Conservation (phyloP, 768 basidiomycete species). For the Mycena crocata region DNA sequence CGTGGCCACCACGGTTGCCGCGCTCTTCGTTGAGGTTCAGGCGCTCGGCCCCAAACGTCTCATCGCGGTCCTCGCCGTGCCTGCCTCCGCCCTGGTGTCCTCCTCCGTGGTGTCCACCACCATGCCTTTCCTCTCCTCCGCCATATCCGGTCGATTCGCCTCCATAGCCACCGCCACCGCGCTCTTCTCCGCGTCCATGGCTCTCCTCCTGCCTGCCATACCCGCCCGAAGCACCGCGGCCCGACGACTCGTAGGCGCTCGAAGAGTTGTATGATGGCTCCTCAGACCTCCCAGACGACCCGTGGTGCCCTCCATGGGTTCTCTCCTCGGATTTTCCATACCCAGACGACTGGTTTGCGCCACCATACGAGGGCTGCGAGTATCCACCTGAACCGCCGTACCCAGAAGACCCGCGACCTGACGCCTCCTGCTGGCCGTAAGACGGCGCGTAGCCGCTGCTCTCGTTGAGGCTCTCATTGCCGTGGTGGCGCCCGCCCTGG, state of each 20-base stretch:
- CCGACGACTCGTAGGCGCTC: constrained; percentile 11
- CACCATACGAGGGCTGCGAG: constrained; percentile 5
- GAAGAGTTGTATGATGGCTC: constrained; percentile 20
- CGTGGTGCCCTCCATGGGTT: constrained; percentile 24
- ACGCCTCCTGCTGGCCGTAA: constrained; percentile 15
- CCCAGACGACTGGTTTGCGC: constrained; percentile 16
- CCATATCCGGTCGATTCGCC: no score
- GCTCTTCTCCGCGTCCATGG: constrained; percentile 2
- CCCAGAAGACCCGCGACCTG: constrained; percentile 9
- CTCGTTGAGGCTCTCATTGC: constrained; percentile 18
- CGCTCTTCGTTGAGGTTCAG: constrained; percentile 53
- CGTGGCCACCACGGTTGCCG: constrained; percentile 43
- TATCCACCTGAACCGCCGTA: constrained; percentile 7
- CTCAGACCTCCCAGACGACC: constrained; percentile 30
- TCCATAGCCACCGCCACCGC: background rate
- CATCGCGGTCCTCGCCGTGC: constrained; percentile 42
- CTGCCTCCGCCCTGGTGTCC: constrained; percentile 15
- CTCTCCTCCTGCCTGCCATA: constrained; percentile 13
- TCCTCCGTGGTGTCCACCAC: background rate
- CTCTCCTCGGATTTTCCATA: constrained; percentile 13
- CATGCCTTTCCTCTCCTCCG: constrained; percentile 10
- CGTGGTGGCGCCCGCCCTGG: constrained; percentile 6
- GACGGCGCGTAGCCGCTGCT: constrained; percentile 15
- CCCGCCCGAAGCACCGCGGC: constrained; percentile 1
- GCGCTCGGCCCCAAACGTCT: constrained; percentile 67